These are phyloP conservation scores for Aspergillus viridinutans DNA, from an alignment of 2,329 filamentous ascomycete species.

Conservation along the genomic window DNA sequence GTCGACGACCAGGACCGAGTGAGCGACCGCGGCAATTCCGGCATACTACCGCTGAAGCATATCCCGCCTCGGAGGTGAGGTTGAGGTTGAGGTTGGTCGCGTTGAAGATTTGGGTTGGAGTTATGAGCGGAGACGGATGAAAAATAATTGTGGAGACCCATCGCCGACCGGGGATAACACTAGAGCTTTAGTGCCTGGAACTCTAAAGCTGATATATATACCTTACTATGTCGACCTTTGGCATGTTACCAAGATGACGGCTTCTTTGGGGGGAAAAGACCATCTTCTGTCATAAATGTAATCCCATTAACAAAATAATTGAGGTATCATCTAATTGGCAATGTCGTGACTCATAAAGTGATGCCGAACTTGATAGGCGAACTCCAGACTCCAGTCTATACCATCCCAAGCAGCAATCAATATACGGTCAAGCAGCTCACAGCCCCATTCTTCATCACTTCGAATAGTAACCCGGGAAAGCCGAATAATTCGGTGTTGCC, in stretches of 20 bases:
- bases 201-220: too few species aligned
- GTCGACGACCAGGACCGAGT: constrained; percentile 65
- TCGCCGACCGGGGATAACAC: background rate
- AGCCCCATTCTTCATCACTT: constrained; percentile 87
- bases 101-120: background rate
- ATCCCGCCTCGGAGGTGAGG: constrained; percentile 9
- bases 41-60: constrained; percentile 35
- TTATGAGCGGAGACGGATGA: background rate
- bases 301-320: background rate
- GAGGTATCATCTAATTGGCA: background rate
- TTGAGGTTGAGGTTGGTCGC: background rate
- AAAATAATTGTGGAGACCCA: background rate
- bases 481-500: constrained; percentile 83
- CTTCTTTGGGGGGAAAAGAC: background rate
- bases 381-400: background rate
- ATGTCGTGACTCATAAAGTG: background rate
- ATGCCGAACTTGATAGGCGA: background rate
- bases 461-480: constrained; percentile 90
- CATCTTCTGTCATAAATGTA: background rate
- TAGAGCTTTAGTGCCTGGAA: background rate
- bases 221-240: background rate
- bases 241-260: background rate
- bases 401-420: constrained; percentile 41
- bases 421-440: constrained; percentile 89
- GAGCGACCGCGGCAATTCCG: constrained; percentile 33